These are phyloP conservation scores for Vigna unguiculata DNA, from an alignment of 306 rosid genomes.

Conservation along the genomic window DNA sequence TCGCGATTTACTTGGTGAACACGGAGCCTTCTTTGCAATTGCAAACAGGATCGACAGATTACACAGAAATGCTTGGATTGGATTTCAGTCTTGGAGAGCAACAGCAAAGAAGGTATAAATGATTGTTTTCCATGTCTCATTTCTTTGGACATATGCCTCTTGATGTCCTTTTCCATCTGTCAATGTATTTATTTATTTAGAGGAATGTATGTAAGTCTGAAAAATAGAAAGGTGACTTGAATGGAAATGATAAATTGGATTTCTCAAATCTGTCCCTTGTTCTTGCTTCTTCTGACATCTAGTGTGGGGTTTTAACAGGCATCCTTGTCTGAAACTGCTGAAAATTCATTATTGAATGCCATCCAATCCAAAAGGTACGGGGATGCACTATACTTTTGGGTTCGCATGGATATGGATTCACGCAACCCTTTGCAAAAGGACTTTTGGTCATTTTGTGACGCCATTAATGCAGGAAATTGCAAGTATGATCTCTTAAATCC, in stretches of 20 bases:
- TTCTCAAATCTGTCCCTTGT: neutral
- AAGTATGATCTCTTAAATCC: slow-evolving; percentile 57
- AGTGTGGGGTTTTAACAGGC: slow-evolving; percentile 62
- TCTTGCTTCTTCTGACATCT: slow-evolving; percentile 38
- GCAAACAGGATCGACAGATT: slow-evolving; percentile 88
- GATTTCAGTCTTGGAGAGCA: slow-evolving; percentile 98
- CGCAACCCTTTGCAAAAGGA: slow-evolving; percentile 72
- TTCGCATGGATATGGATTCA: slow-evolving; percentile 76
- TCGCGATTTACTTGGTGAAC: slow-evolving; percentile 81
- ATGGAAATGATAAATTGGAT: slow-evolving; percentile 9
- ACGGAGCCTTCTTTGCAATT: slow-evolving; percentile 91
- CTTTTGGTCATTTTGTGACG: slow-evolving; percentile 96
- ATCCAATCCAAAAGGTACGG: slow-evolving; percentile 76
- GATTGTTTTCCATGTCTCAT: slow-evolving; percentile 7
- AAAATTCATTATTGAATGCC: slow-evolving; percentile 74
- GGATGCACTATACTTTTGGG: slow-evolving; percentile 96
- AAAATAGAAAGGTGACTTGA: neutral
- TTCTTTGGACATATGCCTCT: slow-evolving; percentile 1
- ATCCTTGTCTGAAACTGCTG: slow-evolving; percentile 77
- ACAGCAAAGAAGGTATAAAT: slow-evolving; percentile 85
- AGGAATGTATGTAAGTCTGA: neutral
- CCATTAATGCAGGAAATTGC: slow-evolving; percentile 96
- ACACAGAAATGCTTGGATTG: slow-evolving; percentile 98
- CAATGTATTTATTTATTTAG: slow-evolving; percentile 3
- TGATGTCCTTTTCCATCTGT: neutral